Evolutionary conservation across 257 asterid genomes (phyloP).

Genomic region (Solanum bukasovii): DNA sequence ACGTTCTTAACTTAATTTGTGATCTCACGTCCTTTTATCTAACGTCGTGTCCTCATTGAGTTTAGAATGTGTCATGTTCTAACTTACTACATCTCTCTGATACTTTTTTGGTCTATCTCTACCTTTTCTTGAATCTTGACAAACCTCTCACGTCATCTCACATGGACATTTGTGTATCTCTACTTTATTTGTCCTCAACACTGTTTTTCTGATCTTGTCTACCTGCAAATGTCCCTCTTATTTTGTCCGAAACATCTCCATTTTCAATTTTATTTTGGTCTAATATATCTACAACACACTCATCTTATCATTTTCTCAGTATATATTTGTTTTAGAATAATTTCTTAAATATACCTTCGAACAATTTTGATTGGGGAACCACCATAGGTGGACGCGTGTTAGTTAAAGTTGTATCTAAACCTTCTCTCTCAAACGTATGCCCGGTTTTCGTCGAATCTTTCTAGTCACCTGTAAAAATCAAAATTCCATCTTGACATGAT

Average conservation of each 20-base stretch:
- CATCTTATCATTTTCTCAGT: too few relatives aligned
- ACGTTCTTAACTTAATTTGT: accelerated
- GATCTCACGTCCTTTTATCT: neutral
- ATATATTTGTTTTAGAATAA: too few relatives aligned
- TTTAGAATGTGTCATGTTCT: neutral
- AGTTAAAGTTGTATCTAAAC: neutral
- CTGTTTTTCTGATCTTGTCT: too few relatives aligned
- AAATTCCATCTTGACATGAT: too few relatives aligned
- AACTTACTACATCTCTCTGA: neutral
- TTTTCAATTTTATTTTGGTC: neutral
- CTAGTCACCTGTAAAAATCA: too few relatives aligned
- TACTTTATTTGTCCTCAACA: neutral
- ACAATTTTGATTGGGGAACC: too few relatives aligned
- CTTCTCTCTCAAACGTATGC: too few relatives aligned
- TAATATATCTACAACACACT: neutral
- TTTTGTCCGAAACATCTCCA: too few relatives aligned
- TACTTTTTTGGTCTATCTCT: neutral
- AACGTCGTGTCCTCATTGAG: neutral
- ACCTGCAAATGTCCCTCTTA: too few relatives aligned
- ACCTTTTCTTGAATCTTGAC: neutral
- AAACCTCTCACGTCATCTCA: neutral
- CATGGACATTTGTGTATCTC: neutral
- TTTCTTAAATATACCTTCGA: too few relatives aligned
- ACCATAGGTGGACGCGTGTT: too few relatives aligned
- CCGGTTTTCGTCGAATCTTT: too few relatives aligned